Evolutionary conservation across 306 rosid species (phyloP), one percentile per base, ranked within the genome.

Genomic region (Quercus parvula): DNA sequence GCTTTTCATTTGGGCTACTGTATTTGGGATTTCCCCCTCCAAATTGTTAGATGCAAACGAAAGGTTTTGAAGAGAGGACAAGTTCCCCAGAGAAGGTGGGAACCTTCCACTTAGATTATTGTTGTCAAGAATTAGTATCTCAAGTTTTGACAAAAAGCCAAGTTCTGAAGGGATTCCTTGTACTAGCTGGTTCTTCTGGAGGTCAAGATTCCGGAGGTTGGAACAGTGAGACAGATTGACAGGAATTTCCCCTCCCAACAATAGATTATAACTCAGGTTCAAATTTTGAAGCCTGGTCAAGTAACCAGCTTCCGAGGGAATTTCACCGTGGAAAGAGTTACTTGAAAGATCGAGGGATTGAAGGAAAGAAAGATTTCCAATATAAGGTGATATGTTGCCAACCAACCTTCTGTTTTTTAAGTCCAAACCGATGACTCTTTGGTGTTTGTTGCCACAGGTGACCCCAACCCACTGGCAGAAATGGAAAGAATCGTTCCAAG

Each of bases 401-500:
- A 30, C 31, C 31, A 30, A 30, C 31, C 4, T 30, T 30, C 3
- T 30, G 31, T 30, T 30, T 30, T 30, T 30, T 30, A 30, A 4
- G 31, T 30, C 33, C 22, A 78, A 46, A 25, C 22, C 10, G 2
- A 75, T 58, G 77, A 78, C 77, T 28, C 81, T 70, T 22, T 58
- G 71, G 8, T 58, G 81, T 27, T 51, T 57, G 2, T 13, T 24
- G 38, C 71, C 57, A 20, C 81, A 78, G 9, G 62, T 78, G 20
- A 78, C 18, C 5, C 81, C 81, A 13, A 20, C 5, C 81, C 77
- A 78, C 0, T 41, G 27, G 75, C 81, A 71, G 4, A 78, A 78
- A 25, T 78, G 77, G 10, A 57, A 20, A 27, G 81, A 78, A 0
- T 58, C 62, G 28, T 78, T 78, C 81, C 81, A 78, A 1, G 77